Evolutionary conservation across 2,329 filamentous ascomycete species (phyloP), one percentile per base, ranked within the genome.

Genomic region (Cyclaneusma minus): DNA sequence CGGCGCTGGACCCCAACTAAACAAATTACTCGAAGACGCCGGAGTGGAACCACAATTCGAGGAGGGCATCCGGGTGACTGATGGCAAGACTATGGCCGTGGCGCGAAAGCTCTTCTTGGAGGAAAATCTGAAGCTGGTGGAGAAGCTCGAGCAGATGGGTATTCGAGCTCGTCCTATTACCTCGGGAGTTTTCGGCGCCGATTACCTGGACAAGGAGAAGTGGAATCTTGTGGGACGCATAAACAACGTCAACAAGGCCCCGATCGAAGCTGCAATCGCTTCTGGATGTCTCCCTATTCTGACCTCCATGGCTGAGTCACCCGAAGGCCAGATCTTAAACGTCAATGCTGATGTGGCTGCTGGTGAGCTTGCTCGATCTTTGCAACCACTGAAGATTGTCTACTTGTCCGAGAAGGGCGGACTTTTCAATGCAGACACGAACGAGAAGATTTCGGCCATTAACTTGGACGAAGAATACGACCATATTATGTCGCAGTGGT

Each of bases 351-450:
- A 98, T 52, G 87, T 94, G 34, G 87, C 87, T 18, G 89, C 89
- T 16, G 85, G 85, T 37, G 87, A 94, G 57, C 64, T 98, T 34
- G 87, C 89, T 13, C 75, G 82, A 33, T 72, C 80, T 30, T 62
- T 98, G 28, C 76, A 95, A 54, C 89, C 89, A 14, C 60, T 95
- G 44, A 98, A 98, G 70, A 87, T 95, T 34, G 85, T 98, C 33
- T 98, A 94, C 51, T 65, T 95, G n/a, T 91, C 84, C 4, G 89
- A 98, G 59, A 95, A 95, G 65, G 89, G 89, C 25, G 89, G 87
- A 6, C 59, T 98, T 17, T 92, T 93, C 56, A 83, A 95, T 48
- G 85, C 84, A 32, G 81, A 92, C 36, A 81, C 76, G n/a, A 79
- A 78, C 32, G 77, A 87, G 60, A 92, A 93, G 60, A 95, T 95